Conservation (phyloP, 768 basidiomycete genomes). For the Lentinula raphanica region DNA sequence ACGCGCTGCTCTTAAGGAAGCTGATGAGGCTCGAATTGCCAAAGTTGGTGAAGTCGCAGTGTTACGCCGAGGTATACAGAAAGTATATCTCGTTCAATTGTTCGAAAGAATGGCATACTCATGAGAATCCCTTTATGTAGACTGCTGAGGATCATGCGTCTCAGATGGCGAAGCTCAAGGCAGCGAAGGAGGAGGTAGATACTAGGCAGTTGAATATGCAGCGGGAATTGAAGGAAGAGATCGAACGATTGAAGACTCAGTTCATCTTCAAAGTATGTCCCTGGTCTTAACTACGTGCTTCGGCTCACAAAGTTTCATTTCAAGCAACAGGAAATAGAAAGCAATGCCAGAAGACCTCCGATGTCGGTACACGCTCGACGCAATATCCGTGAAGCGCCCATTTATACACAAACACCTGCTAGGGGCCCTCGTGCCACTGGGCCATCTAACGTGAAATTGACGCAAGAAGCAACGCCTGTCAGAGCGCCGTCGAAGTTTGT, state of each 20-base stretch:
- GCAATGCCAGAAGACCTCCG: slow-evolving; percentile 17
- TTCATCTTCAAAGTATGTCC: slow-evolving; percentile 59
- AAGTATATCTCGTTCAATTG: slow-evolving; percentile 33
- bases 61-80: slow-evolving; percentile 61
- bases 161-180: slow-evolving; percentile 50
- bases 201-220: slow-evolving; percentile 49
- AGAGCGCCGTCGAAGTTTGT: slow-evolving; percentile 7
- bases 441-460: not conserved
- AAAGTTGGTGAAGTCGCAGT: slow-evolving; percentile 72
- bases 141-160: slow-evolving; percentile 52
- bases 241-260: slow-evolving; percentile 66
- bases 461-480: not conserved
- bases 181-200: slow-evolving; percentile 58
- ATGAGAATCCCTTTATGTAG: slow-evolving; percentile 27
- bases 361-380: slow-evolving; percentile 13
- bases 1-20: slow-evolving; percentile 39
- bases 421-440: not conserved
- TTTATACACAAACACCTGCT: slow-evolving; percentile 1
- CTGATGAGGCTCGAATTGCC: slow-evolving; percentile 43
- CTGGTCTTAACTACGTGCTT: slow-evolving; percentile 1
- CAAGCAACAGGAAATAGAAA: slow-evolving; percentile 10
- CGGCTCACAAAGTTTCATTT: not conserved
- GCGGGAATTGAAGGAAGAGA: slow-evolving; percentile 60
- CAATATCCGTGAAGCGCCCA: not conserved
- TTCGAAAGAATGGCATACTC: not conserved